Evolutionary conservation across 78 protist genomes (phyloP), one percentile per base, ranked within the genome.

Genomic region (Dictyostelium purpureum): DNA sequence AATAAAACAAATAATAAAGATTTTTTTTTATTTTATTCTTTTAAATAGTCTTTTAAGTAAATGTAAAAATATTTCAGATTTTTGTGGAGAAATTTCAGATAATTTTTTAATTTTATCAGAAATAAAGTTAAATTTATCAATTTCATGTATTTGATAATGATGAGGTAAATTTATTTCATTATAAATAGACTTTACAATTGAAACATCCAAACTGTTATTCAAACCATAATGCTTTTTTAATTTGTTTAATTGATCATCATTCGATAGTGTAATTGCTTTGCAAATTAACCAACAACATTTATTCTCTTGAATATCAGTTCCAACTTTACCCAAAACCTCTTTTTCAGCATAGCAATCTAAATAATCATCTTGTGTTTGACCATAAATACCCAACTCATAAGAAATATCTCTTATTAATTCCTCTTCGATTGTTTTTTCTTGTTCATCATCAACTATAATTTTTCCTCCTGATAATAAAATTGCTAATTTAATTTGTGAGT

Each of bases 221-320:
- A 6, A 7, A 9, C 76, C 76, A 40, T 67, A 67, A 67, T 67
- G 54, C 9, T 67, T 16, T 67, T 67, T 67, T 38, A 67, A 67
- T n/a, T n/a, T n/a, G 21, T 33, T n/a, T 21, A 67, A 37, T 67
- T 67, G 76, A 7, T 67, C 6, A 38, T 19, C n/a, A 67, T 67
- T 67, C 24, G 31, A 19, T 2, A 37, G 4, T 6, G 76, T 21
- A 21, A 40, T 33, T 21, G 76, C 76, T 38, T 67, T 37, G n/a
- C 76, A 67, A 38, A 67, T 67, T 67, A 67, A 38, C 76, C 76
- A 67, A 3, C 35, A 14, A 21, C 28, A n/a, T 67, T 67, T 67
- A 38, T 67, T 67, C 33, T 67, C 76, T 38, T 67, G 37, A 4
- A 67, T 67, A 67, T 67, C 76, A 4, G 76, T 67, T 28, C 76